Evolutionary conservation across 2,329 filamentous ascomycete species (phyloP).

Genomic region (Sclerotinia minor): DNA sequence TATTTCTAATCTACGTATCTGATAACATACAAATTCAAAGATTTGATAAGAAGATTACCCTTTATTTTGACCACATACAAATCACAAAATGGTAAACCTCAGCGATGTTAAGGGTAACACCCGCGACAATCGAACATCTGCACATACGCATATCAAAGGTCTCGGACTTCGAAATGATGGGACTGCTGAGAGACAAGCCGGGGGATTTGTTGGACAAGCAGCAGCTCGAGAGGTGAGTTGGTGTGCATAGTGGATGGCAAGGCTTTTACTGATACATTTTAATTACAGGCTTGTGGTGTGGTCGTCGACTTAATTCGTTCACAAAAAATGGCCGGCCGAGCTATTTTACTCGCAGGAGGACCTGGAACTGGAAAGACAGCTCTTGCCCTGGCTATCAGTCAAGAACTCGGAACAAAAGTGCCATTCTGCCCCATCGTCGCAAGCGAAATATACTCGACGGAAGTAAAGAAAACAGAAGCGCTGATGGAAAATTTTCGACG

Average conservation of each 20-base stretch:
- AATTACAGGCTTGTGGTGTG: slow-evolving; percentile 80
- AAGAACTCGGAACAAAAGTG: slow-evolving; percentile 96
- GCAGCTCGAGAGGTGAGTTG: slow-evolving; percentile 77
- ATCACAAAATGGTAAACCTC: slow-evolving; percentile 72
- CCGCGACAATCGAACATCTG: slow-evolving; percentile 93
- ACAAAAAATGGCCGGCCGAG: slow-evolving; percentile 96
- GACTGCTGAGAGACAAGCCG: slow-evolving; percentile 73
- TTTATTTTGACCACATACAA: not conserved
- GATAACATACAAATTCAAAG: slow-evolving; percentile 3
- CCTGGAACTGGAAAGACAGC: slow-evolving; percentile 98
- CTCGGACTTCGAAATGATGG: slow-evolving; percentile 86
- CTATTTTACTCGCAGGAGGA: slow-evolving; percentile 88
- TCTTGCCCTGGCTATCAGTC: slow-evolving; percentile 89
- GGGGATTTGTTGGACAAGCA: slow-evolving; percentile 87
- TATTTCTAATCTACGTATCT: not conserved
- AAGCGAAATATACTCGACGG: slow-evolving; percentile 95
- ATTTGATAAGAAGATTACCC: slow-evolving; percentile 8
- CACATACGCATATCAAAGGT: slow-evolving; percentile 97
- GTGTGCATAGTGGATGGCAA: slow-evolving; percentile 48
- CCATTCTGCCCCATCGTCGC: slow-evolving; percentile 98
- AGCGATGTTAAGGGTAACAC: slow-evolving; percentile 93
- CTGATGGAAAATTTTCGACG: slow-evolving; percentile 99
- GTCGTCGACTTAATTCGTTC: slow-evolving; percentile 93
- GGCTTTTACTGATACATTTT: slow-evolving; percentile 83
- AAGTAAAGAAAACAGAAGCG: slow-evolving; percentile 99